phyloP scores from a whole-genome alignment of 2,329 filamentous ascomycete species.

The Sporothrix brunneoviolacea region DNA sequence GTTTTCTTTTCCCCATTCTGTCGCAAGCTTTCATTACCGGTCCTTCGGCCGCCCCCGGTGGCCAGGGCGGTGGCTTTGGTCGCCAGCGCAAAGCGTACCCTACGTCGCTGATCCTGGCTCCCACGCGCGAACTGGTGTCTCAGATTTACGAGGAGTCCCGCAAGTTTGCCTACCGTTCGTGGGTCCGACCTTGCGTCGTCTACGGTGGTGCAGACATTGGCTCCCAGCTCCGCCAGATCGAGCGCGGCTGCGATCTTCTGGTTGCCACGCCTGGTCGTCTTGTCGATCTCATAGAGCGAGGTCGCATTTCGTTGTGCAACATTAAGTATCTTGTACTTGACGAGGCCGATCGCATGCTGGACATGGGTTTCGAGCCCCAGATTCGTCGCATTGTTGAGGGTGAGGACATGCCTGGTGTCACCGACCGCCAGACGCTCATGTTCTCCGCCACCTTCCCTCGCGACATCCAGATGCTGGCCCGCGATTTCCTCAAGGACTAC shows the following conservation, averaged over 20 bases:
- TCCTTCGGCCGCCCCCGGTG: constrained; percentile 61
- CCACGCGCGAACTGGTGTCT: constrained; percentile 95
- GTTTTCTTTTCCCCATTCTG: constrained; percentile 97
- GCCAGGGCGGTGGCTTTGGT: constrained; percentile 64
- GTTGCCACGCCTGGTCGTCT: constrained; percentile 96
- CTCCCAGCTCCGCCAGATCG: constrained; percentile 95
- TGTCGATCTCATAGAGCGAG: constrained; percentile 96
- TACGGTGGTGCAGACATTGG: constrained; percentile 99
- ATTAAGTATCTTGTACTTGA: constrained; percentile 99
- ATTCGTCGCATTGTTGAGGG: constrained; percentile 97
- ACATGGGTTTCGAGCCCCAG: constrained; percentile 99
- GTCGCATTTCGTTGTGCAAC: constrained; percentile 92
- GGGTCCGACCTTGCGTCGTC: constrained; percentile 96
- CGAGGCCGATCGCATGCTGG: constrained; percentile 99
- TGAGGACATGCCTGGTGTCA: constrained; percentile 88
- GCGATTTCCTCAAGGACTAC: constrained; percentile 98
- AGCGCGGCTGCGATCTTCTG: constrained; percentile 91
- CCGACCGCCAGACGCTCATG: constrained; percentile 94
- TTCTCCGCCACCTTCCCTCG: constrained; percentile 99
- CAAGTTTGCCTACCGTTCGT: constrained; percentile 98
- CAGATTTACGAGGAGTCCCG: constrained; percentile 97
- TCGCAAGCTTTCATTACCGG: constrained; percentile 95
- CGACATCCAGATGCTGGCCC: constrained; percentile 97
- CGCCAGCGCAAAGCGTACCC: constrained; percentile 98
- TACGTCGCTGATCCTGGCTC: constrained; percentile 89